Base-by-base conservation (phyloP, 371 early-diverging fungal genomes). In the Polyrhizophydium stewartii region DNA sequence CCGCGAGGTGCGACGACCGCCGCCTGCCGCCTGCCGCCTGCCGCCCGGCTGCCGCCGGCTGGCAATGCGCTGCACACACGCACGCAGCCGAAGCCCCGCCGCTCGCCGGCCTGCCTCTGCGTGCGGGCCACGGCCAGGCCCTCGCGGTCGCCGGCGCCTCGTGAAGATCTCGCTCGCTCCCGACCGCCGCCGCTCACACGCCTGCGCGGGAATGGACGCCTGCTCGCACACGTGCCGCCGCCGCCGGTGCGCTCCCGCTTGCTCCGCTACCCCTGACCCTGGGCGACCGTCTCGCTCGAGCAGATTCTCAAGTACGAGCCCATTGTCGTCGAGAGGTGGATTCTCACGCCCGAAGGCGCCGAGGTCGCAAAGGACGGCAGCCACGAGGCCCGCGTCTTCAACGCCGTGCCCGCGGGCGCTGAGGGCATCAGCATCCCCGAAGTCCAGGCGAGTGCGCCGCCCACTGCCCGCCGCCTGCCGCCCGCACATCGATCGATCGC, bases 361-460 rank as follows among this genome's bases (percentile, higher is more conserved):
- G 89, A 90, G 59, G 83, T 96, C 63, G 90, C 89, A 35, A 84
- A 88, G 43, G 78, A 82, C 52, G 98, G 98, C 59, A 91, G 91
- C 69, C 94, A 95, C 68, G 98, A 97, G 77, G 96, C 90, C 46
- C 87, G 86, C 62, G 92, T 97, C 37, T 96, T 94, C 75, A 78
- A 88, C 55, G 89, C 91, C n/a, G 84, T 96, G 58, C 93, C 94
- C 55, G 75, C 83, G 32, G 90, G 90, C 32, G 80, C 74, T 16
- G 88, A 87, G 56, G 95, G 94, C 61, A 87, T 94, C 62, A 56
- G 88, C 31, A 87, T 92, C 58, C 77, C 88, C 24, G 92, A 92
- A 59, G 76, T 97, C 52, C 85, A 84, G 74, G 90, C 87, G 76
- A 64, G 58, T 63, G 10, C n/a, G 30, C 5, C 51, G 5, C 51